Conservation (phyloP, 2,329 filamentous ascomycete genomes). For the Exophiala mesophila region DNA sequence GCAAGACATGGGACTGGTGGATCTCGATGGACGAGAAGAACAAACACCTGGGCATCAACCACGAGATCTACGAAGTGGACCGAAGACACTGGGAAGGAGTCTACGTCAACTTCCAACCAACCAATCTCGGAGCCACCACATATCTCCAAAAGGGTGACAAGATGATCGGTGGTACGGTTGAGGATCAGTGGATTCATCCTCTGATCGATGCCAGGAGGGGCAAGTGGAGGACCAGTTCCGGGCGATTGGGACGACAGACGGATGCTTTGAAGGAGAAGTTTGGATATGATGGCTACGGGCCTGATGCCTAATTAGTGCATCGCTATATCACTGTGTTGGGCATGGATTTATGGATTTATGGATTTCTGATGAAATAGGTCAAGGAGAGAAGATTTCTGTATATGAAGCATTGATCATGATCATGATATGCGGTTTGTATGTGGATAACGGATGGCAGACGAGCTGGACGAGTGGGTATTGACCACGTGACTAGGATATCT, state of each 20-base stretch:
- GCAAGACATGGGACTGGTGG: conserved; percentile 43
- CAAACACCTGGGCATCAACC: conserved; percentile 41
- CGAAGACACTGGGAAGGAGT: conserved; percentile 40
- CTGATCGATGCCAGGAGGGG: conserved; percentile 24
- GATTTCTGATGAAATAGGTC: too few relatives aligned
- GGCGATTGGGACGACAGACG: conserved; percentile 19
- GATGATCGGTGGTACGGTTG: conserved; percentile 21
- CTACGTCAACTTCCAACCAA: conserved; percentile 37
- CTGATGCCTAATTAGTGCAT: too few relatives aligned
- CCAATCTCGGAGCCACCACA: conserved; percentile 30
- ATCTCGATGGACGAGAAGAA: conserved; percentile 32
- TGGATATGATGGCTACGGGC: conserved; percentile 5
- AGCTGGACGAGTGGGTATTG: too few relatives aligned
- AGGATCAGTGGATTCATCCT: conserved; percentile 23
- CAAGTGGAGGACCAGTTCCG: conserved; percentile 22
- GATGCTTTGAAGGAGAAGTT: conserved; percentile 16
- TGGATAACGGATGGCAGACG: too few relatives aligned
- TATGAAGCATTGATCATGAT: too few relatives aligned
- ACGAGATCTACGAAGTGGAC: conserved; percentile 42
- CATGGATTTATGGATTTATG: too few relatives aligned
- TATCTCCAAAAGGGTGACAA: conserved; percentile 24
- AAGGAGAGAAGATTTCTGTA: too few relatives aligned
- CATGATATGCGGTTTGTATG: too few relatives aligned
- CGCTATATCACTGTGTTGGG: too few relatives aligned
- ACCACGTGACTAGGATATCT: too few relatives aligned